Base-by-base conservation (phyloP, 805 yeast species). In the Wickerhamomyces alni region DNA sequence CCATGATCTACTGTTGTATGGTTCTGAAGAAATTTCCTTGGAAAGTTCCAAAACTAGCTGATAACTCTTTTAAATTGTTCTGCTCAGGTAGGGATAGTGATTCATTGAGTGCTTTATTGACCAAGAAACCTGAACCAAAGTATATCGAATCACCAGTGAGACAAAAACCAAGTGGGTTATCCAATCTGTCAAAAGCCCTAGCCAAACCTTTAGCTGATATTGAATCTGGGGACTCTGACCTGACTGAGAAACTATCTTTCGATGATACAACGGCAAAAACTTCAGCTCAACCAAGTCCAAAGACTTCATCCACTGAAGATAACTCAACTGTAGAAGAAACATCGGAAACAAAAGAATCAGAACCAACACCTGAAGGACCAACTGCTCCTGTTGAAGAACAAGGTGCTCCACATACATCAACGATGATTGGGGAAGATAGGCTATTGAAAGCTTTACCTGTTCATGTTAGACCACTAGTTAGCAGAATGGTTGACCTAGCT, bases 1-100 rank as follows among this genome's bases (percentile, higher is more conserved):
- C 95, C 8, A 87, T 88, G 43, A 85, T 88, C 36, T 85, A 84
- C 62, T 86, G 95, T 50, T 88, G 96, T 66, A 87, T 88, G 96
- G 76, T 86, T 43, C 69, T 88, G 59, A 82, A 87, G 57, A 84
- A 87, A 64, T 88, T 88, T 64, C 96, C 96, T 8, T 88, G 96
- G 96, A 87, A 87, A 57, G 86, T 87, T 8, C 96, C 97, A 8
- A 82, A 86, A 54, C 61, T 79, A 37, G 69, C 82, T 37, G 96
- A 88, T 61, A 76, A 80, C 50, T 81, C 93, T 45, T 89, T 88
- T 65, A 86, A 84, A 61, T 59, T 86, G 50, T 89, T 86, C 58
- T 82, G 91, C 33, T 76, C 85, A 21, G 76, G 88, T 24, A 81
- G 76, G 49, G 74, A 80, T 26, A 84, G 84, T 41, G 77, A 70